Evolutionary conservation across 306 rosid species (phyloP), one percentile per base, ranked within the genome.

Genomic region (Citrullus amarus): DNA sequence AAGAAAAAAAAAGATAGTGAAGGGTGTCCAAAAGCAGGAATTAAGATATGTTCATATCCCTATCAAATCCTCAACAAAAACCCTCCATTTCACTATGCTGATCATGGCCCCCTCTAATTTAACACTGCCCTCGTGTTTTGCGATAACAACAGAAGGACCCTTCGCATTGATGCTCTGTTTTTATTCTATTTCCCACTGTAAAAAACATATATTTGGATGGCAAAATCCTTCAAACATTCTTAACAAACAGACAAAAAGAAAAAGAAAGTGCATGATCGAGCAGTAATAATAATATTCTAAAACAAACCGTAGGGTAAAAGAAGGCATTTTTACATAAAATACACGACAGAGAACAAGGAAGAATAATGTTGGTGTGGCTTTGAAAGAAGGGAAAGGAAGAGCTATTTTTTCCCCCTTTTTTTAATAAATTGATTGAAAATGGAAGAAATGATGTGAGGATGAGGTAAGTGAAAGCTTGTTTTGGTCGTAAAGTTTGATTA

Each of bases 331-430:
- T 43, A 68, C 75, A 68, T 68, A 68, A 41, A 68, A 68, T 67
- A 39, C 51, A 67, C 9, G 54, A 68, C 17, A 41, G 75, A 41
- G 67, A 53, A 38, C 46, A 28, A 13, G 25, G 13, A 16, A 78
- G 77, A 78, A 79, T 73, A 77, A 80, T 77, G 78, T 65, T 78
- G 88, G 88, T 75, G 84, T 79, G 89, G 28, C 77, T 72, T 72
- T 48, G 56, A 72, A 72, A 72, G 77, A 72, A 8, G 43, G 43
- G 43, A 86, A 86, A 80, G 79, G 79, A 59, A 83, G 43, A 89
- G 85, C 77, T 17, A 20, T 51, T 18, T 75, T 16, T 76, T 5
- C 50, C 54, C 10, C 46, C 16, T 13, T 48, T 48, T 48, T 22
- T 56, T 76, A 76, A 83, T 77, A 79, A 53, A 3, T 46, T 72